Evolutionary conservation across 106 monocot genomes (phyloP), one percentile per base, ranked within the genome.

Genomic region (Gastrodia elata): DNA sequence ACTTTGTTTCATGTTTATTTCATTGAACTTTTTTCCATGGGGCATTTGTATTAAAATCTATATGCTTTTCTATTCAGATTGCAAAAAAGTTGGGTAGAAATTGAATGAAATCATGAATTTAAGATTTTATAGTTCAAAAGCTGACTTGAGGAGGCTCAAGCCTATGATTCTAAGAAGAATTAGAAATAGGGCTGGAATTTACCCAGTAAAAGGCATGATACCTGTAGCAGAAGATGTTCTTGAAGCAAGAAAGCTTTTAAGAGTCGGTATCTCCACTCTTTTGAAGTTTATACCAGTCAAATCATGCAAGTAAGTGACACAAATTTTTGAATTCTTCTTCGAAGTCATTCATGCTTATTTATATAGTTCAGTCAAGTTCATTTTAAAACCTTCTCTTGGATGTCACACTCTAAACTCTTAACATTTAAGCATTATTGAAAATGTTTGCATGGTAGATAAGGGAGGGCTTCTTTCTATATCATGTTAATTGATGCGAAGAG

Each of bases 91-190:
- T 61, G 61, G 32, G 32, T 0, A 61, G 32, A 61, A n/a, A n/a
- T n/a, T 61, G 27, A 61, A 32, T 61, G 11, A 32, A 40, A 1
- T 69, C 69, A 41, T 39, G 69, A 39, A 69, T 75, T 55, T 71
- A 70, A 87, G 81, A 76, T 81, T 38, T 37, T 92, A 88, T 69
- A 73, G 71, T 61, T 90, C 92, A 20, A 83, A 78, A 68, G 52
- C 86, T 52, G 86, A 96, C 71, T 91, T 89, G 87, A 86, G 84
- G 39, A 79, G 84, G 52, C 84, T 92, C 49, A 80, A 81, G 25
- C 96, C 96, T 24, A 92, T 96, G 96, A 87, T 96, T 77, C 82
- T 92, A 10, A 88, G 88, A 72, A 92, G 96, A 80, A 92, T 92
- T 61, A 81, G 78, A 37, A 90, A 88, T 56, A 81, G 96, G 49